A percentile compares a stretch with the other conserved stretches of the same genome.
phyloP scores from a whole-genome alignment of 2,329 filamentous ascomycete species.

The Claviceps pazoutovae region DNA sequence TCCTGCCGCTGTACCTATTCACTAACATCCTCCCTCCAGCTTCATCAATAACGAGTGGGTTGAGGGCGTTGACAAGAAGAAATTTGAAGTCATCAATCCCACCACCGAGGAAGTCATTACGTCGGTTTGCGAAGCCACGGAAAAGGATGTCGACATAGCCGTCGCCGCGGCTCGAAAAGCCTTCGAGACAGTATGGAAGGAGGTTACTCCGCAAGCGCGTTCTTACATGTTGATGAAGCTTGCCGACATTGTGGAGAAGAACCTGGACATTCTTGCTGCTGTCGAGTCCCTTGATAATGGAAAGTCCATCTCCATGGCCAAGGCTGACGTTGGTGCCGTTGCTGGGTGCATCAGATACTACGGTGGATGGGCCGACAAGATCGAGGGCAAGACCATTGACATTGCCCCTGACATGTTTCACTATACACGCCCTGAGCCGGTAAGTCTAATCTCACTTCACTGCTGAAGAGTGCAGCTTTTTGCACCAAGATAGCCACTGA shows the following conservation, averaged over 20 bases:
- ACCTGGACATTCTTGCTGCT: slow-evolving; percentile 60
- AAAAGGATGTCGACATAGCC: slow-evolving; percentile 73
- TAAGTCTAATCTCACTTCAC: slow-evolving; percentile 19
- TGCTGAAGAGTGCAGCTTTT: neutral
- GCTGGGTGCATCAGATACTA: slow-evolving; percentile 58
- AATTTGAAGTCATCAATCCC: slow-evolving; percentile 87
- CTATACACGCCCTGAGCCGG: slow-evolving; percentile 66
- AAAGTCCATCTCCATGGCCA: slow-evolving; percentile 65
- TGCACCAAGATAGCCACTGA: neutral
- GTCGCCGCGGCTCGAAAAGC: slow-evolving; percentile 77
- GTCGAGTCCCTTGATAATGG: slow-evolving; percentile 84
- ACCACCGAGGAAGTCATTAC: slow-evolving; percentile 71
- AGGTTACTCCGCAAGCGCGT: slow-evolving; percentile 56
- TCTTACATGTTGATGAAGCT: slow-evolving; percentile 60
- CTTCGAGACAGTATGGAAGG: slow-evolving; percentile 60
- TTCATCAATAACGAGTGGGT: slow-evolving; percentile 94
- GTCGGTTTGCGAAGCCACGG: slow-evolving; percentile 70
- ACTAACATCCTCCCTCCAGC: slow-evolving; percentile 23
- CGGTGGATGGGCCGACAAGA: slow-evolving; percentile 85
- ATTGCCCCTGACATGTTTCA: slow-evolving; percentile 66
- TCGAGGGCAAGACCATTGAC: slow-evolving; percentile 75
- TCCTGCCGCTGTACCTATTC: neutral
- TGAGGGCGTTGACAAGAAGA: slow-evolving; percentile 65
- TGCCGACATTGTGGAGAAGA: slow-evolving; percentile 67
- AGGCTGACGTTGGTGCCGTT: slow-evolving; percentile 56